Base-by-base conservation (phyloP, 129 eudicot species). In the Solidago caesia region DNA sequence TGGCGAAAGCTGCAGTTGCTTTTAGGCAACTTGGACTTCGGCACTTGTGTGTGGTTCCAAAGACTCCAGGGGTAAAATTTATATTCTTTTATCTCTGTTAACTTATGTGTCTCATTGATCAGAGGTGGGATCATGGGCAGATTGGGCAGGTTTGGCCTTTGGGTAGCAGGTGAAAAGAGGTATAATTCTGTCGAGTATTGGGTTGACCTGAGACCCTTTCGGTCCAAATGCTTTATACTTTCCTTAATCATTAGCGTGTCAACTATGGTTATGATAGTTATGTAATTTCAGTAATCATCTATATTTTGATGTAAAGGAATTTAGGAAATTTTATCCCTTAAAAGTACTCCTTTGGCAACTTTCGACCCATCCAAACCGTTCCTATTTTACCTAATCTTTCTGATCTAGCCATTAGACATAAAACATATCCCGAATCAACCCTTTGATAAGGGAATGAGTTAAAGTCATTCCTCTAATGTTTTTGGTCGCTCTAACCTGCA, bases 31-130 rank as follows among this genome's bases (percentile, higher is more conserved):
- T 95, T 58, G 99, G 96, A 9, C 94, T 95, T 75, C 80, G 99
- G 21, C 99, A 95, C 72, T 63, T 95, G 87, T 95, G 97, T 77
- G 96, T 95, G 27, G 96, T 95, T 44, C 99, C 99, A 26, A 95
- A 89, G 48, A 82, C 85, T 56, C 85, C 85, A 0, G 85, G 85
- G 79, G 85, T 82, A 71, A 76, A 53, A 27, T 83, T 61, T 60
- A 4, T 46, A 42, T 65, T 42, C 27, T 44, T 67, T 11, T 29
- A 6, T 21, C 25, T 64, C 15, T 63, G 45, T 70, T 70, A 61
- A 8, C 5, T 63, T 29, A 55, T 64, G 56, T 13, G 59, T 2
- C 60, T 72, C n/a, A 7, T 46, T 77, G 39, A 52, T 29, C n/a
- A 1, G 1, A 58, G 2, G 21, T 11, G 44, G 43, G 8, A 13